Percentiles rank a stretch among this genome's conserved stretches.
Conservation (phyloP, 345 rosid genomes). For the Hibiscus trionum region DNA sequence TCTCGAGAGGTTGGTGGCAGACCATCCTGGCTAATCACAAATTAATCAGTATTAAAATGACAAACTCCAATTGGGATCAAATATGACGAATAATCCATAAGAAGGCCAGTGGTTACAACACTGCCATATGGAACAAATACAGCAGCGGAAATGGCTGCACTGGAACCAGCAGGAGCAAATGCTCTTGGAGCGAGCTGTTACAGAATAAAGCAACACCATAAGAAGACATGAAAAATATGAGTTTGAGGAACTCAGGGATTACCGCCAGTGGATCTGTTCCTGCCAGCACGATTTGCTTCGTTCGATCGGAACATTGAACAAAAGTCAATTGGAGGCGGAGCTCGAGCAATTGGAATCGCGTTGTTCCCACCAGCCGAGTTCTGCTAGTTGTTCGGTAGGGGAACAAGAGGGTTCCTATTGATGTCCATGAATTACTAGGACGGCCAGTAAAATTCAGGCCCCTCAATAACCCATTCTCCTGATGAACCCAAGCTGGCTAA, state of each 20-base stretch:
- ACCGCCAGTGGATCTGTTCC: conserved; percentile 7
- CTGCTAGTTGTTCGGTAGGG: conserved; percentile 2
- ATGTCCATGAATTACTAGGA: conserved; percentile 6
- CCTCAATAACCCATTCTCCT: conserved; percentile 6
- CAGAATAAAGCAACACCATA: conserved; percentile 4
- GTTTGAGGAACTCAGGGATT: conserved; percentile 8
- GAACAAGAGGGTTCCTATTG: neutral
- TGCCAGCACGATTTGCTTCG: neutral
- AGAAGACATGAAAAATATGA: conserved; percentile 7
- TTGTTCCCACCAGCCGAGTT: conserved; percentile 5
- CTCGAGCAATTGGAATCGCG: conserved; percentile 1
- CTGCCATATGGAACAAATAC: conserved; percentile 9
- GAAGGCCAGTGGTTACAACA: neutral
- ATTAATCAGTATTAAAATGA: conserved; percentile 9
- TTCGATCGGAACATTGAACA: neutral
- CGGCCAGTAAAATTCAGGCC: neutral
- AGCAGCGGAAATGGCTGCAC: neutral
- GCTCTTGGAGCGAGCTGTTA: neutral
- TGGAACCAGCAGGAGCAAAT: conserved; percentile 6
- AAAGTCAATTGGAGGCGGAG: neutral
- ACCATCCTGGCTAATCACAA: conserved; percentile 1
- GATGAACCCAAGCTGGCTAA: conserved; percentile 25
- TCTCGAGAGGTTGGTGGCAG: conserved; percentile 1
- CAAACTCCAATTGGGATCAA: conserved; percentile 9
- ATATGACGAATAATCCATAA: conserved; percentile 8